Conservation (phyloP, 164 flowering plant genomes). For the Vitis rotundifolia region DNA sequence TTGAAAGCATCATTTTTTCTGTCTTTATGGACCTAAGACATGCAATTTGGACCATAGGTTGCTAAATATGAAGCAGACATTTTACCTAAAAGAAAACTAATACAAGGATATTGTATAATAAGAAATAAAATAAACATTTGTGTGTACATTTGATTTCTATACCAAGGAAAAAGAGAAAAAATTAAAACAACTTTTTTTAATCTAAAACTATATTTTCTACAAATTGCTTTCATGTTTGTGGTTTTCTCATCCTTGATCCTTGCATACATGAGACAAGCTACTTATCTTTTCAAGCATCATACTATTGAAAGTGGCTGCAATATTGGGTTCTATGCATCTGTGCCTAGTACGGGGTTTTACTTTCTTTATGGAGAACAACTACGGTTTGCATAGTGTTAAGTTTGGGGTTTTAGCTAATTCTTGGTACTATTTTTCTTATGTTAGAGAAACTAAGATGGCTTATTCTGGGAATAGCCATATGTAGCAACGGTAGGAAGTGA, state of each 20-base stretch:
- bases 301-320: constrained; percentile 35
- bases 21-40: too few relatives aligned
- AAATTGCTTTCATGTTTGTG: constrained; percentile 71
- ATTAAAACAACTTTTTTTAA: neutral
- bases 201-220: constrained; percentile 19
- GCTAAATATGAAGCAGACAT: too few relatives aligned
- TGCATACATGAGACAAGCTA: constrained; percentile 94
- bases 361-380: neutral
- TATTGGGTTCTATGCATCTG: constrained; percentile 73
- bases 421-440: neutral
- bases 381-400: neutral
- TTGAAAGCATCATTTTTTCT: too few relatives aligned
- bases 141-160: too few relatives aligned
- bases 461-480: constrained; percentile 8
- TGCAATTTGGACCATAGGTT: too few relatives aligned
- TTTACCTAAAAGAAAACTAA: too few relatives aligned
- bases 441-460: constrained; percentile 7
- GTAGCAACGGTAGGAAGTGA: constrained; percentile 13
- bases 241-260: constrained; percentile 78
- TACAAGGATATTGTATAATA: too few relatives aligned
- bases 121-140: too few relatives aligned
- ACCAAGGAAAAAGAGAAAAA: too few relatives aligned
- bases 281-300: constrained; percentile 76
- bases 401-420: neutral
- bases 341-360: constrained; percentile 55